A percentile compares a stretch with the other conserved stretches of the same genome.
Conservation (phyloP, 2,329 filamentous ascomycete species). For the Pseudogymnoascus sp. region DNA sequence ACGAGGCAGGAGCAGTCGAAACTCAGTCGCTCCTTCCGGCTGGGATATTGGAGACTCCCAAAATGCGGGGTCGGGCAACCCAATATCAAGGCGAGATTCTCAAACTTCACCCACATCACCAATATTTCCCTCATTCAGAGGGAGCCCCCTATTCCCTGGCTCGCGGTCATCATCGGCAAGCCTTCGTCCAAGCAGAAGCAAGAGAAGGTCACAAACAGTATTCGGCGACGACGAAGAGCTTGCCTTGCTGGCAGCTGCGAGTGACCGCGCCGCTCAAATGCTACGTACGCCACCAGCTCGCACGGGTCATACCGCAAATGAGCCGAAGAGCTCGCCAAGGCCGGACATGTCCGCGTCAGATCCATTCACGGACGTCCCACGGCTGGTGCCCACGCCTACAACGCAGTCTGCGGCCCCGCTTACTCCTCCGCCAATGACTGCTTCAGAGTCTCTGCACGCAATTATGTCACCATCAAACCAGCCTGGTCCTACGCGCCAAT, state of each 20-base stretch:
- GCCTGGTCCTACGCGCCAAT: background rate
- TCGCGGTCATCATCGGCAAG: background rate
- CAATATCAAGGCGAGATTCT: background rate
- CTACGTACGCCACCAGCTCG: background rate
- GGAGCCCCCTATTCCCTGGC: background rate
- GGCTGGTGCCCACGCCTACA: background rate
- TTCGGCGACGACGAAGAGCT: background rate
- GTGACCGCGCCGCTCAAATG: background rate
- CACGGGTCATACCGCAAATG: background rate
- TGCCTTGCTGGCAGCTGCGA: background rate
- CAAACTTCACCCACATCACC: conserved; percentile 1
- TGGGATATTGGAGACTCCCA: background rate
- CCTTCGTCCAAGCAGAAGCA: background rate
- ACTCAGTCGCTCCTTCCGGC: background rate
- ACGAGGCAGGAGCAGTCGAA: background rate
- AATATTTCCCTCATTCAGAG: background rate
- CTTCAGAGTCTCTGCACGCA: background rate
- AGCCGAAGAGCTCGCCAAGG: background rate
- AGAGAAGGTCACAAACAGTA: background rate
- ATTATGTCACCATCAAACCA: conserved; percentile 12
- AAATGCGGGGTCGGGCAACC: background rate
- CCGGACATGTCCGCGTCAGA: background rate
- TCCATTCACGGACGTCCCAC: background rate
- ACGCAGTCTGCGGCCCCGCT: background rate
- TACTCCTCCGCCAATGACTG: conserved; percentile 1